Evolutionary conservation across 2,329 filamentous ascomycete genomes (phyloP), one percentile per base, ranked within the genome.

Genomic region (Cercospora sojina): DNA sequence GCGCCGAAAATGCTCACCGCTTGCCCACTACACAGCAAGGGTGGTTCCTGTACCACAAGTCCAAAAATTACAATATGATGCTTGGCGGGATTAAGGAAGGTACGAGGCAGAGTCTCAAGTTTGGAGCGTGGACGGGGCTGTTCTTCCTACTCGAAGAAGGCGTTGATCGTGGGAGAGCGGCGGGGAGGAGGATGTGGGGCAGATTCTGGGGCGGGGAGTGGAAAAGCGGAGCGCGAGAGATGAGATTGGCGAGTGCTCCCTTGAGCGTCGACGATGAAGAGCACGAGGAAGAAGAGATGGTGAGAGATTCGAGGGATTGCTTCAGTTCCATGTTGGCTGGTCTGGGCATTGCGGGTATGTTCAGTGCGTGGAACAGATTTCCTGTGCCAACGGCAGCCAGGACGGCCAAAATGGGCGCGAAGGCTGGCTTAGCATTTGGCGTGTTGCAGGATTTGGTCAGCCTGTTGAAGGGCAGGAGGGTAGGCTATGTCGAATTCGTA

Each of bases 1-100:
- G 94, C 64, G 95, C 95, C 67, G 95, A 99, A 80, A 96, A 99
- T 77, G 93, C 95, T 0, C 95, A 99, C 83, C 91, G 94, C 71
- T 88, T 97, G 69, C 95, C 95, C 20, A 88, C 87, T 3, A 89
- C 89, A 1, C 89, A 91, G 27, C 87, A 89, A 2, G 94, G 93
- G 18, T 99, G 95, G 95, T 99, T 94, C 77, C 86, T 98, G n/a
- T 99, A 99, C 79, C 94, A 98, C 83, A 97, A 97, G 81, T 92
- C 88, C 77, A 98, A 98, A 80, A 98, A 97, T 80, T 98, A 99
- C 81, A 88, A 92, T 74, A 86, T 90, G 60, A 89, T 91, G 74
- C 85, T 90, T 23, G 91, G 90, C 5, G 94, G 91, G 0, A 82
- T 96, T 18, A 87, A 87, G 61, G 92, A 96, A 74, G 95, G 92